Evolutionary conservation across 139 green algal species (phyloP).

Genomic region (Chlorokybus atmophyticus): DNA sequence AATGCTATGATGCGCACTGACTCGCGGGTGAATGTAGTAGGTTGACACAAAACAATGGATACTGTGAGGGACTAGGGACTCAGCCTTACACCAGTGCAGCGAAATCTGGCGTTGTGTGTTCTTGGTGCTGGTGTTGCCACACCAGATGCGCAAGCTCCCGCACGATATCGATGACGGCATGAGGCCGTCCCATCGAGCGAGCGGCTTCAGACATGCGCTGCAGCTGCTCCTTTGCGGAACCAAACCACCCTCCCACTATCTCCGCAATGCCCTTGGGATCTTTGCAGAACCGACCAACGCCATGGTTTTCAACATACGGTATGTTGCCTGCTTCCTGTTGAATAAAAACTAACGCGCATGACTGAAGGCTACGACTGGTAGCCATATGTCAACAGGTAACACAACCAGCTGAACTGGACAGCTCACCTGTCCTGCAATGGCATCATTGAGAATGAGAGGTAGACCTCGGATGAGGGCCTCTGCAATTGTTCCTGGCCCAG

Average conservation of each 20-base stretch:
- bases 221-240: constrained; percentile 10
- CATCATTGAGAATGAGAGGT: constrained; percentile 90
- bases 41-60: no score
- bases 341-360: background rate
- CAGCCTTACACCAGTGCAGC: no score
- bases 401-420: background rate
- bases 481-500: constrained; percentile 87
- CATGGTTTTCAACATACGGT: constrained; percentile 71
- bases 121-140: no score
- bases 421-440: constrained; percentile 62
- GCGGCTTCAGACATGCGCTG: constrained; percentile 18
- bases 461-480: constrained; percentile 87
- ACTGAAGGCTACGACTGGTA: background rate
- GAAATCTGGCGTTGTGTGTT: no score
- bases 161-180: constrained; percentile 33
- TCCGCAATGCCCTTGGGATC: constrained; percentile 52
- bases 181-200: constrained; percentile 12
- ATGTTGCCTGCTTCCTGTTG: constrained; percentile 92
- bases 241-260: constrained; percentile 38
- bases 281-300: constrained; percentile 57
- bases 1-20: no score
- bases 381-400: background rate
- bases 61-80: no score
- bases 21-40: no score
- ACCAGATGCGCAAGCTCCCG: constrained; percentile 5